Percentiles rank a stretch among this genome's conserved stretches.
Evolutionary conservation across 345 rosid genomes (phyloP).

Genomic region (Carallia pectinifolia): DNA sequence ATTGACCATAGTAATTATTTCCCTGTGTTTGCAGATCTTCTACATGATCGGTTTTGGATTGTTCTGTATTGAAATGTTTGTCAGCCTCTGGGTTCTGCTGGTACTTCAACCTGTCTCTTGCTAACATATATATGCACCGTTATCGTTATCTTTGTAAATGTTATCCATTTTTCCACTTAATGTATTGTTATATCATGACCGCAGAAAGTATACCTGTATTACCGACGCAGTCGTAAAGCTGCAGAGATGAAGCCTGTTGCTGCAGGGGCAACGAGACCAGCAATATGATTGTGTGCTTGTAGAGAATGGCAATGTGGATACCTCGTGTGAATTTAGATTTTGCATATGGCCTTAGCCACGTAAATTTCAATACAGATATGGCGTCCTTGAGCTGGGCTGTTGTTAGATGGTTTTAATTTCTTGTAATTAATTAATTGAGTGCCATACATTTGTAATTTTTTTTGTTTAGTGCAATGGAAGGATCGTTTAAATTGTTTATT

Average conservation of each 20-base stretch:
- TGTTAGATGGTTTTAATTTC: neutral
- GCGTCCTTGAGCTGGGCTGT: constrained; percentile 1
- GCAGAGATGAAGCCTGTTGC: constrained; percentile 31
- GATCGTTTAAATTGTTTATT: neutral
- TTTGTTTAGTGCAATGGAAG: neutral
- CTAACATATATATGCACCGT: neutral
- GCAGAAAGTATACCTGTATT: constrained; percentile 39
- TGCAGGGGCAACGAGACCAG: constrained; percentile 32
- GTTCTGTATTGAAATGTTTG: constrained; percentile 23
- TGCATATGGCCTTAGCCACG: constrained; percentile 14
- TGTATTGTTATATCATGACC: neutral
- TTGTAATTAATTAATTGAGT: constrained; percentile 3
- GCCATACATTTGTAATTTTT: constrained; percentile 1
- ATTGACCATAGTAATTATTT: neutral
- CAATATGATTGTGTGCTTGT: constrained; percentile 2
- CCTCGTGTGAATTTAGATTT: constrained; percentile 9
- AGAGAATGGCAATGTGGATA: neutral
- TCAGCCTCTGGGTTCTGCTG: constrained; percentile 37
- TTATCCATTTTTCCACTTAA: neutral
- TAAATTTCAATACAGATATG: neutral
- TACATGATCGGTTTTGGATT: constrained; percentile 32
- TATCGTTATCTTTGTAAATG: neutral
- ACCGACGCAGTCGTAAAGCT: constrained; percentile 29
- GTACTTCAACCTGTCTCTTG: constrained; percentile 1
- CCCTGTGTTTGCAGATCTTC: constrained; percentile 22